phyloP scores from a whole-genome alignment of 805 yeast species.

The Lipomyces chichibuensis region DNA sequence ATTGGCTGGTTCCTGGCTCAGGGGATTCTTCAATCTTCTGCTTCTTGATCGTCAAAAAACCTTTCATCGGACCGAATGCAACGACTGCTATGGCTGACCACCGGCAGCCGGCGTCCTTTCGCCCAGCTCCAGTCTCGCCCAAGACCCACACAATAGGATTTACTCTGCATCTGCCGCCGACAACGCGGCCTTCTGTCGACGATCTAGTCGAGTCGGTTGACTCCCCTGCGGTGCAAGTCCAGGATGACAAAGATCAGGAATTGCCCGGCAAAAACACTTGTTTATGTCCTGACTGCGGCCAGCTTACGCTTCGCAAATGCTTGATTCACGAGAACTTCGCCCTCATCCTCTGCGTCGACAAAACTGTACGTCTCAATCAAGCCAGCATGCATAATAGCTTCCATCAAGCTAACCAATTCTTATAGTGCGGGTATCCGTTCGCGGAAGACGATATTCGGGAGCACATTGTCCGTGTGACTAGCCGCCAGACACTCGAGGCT shows the following conservation, averaged over 20 bases:
- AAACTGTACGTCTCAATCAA: slow-evolving; percentile 1
- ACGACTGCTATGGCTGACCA: background rate
- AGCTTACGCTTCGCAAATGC: slow-evolving; percentile 16
- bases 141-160: background rate
- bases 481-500: slow-evolving; percentile 15
- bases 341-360: slow-evolving; percentile 19
- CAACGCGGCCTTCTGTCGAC: background rate
- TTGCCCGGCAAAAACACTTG: background rate
- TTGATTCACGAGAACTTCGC: slow-evolving; percentile 18
- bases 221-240: background rate
- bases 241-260: background rate
- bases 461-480: slow-evolving; percentile 4
- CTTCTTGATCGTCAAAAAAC: too few species aligned
- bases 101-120: background rate
- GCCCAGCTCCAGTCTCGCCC: background rate
- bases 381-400: too few species aligned
- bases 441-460: background rate
- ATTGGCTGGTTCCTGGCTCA: too few species aligned
- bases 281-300: slow-evolving; percentile 21
- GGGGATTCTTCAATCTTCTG: too few species aligned
- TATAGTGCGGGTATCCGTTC: slow-evolving; percentile 25
- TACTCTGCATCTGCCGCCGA: slow-evolving; percentile 4
- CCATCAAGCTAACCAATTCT: too few species aligned
- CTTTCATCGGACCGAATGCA: too few species aligned
- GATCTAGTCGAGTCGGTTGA: background rate